These are phyloP conservation scores for Kodamaea kakaduensis DNA, from an alignment of 805 yeast genomes.

Conservation along the genomic window DNA sequence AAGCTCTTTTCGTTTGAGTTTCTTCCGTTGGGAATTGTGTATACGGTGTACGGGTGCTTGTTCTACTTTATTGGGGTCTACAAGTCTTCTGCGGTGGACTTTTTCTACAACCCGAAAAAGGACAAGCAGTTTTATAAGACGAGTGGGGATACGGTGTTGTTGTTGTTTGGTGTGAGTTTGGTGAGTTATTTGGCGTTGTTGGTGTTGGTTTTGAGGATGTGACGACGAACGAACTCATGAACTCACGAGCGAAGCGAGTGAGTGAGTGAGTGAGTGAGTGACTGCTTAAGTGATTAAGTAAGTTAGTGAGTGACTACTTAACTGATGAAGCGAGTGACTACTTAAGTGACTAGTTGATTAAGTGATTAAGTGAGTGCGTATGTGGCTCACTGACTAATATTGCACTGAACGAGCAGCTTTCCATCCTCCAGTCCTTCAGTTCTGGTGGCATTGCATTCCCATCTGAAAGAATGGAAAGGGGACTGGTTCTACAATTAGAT, in stretches of 20 bases:
- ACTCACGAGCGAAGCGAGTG: too few relatives aligned
- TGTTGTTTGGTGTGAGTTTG: constrained; percentile 48
- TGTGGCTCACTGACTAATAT: too few relatives aligned
- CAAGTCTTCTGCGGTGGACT: constrained; percentile 32
- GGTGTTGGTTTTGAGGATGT: constrained; percentile 44
- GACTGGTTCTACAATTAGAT: too few relatives aligned
- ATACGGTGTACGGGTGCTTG: constrained; percentile 54
- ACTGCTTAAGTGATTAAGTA: too few relatives aligned
- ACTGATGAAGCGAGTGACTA: too few relatives aligned
- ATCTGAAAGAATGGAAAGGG: too few relatives aligned
- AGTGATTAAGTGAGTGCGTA: too few relatives aligned
- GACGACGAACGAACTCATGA: not conserved
- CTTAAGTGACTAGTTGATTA: too few relatives aligned
- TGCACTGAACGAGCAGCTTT: too few relatives aligned
- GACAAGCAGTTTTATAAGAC: constrained; percentile 49
- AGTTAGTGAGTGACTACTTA: too few relatives aligned
- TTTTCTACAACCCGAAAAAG: constrained; percentile 34
- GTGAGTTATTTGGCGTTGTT: constrained; percentile 49
- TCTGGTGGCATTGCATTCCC: too few relatives aligned
- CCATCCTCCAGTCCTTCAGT: too few relatives aligned
- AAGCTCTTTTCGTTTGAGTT: constrained; percentile 63
- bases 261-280: not conserved
- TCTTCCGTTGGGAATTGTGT: constrained; percentile 62
- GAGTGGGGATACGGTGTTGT: constrained; percentile 57
- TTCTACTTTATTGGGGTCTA: constrained; percentile 38